A percentile compares a stretch with the other conserved stretches of the same genome.
phyloP scores from a whole-genome alignment of 2,329 filamentous ascomycete species.

The Thelonectria blattea region DNA sequence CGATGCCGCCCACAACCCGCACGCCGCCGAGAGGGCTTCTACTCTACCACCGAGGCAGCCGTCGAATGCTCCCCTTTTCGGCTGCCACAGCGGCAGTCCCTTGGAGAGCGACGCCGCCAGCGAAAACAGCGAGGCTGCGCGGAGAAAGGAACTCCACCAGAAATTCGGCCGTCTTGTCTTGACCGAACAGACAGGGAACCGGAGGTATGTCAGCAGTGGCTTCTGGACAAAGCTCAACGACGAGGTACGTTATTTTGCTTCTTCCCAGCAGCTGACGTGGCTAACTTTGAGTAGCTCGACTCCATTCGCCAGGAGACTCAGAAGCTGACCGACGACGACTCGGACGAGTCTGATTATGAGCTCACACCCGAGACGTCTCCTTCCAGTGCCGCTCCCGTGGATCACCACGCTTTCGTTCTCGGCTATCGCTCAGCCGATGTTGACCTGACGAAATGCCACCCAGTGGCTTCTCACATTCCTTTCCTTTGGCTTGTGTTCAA shows the following conservation, averaged over 20 bases:
- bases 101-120: slow-evolving; percentile 36
- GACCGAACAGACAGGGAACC: slow-evolving; percentile 70
- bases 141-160: slow-evolving; percentile 42
- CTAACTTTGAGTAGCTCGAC: slow-evolving; percentile 41
- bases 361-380: slow-evolving; percentile 56
- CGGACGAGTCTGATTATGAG: slow-evolving; percentile 65
- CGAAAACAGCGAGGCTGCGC: slow-evolving; percentile 45
- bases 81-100: slow-evolving; percentile 26
- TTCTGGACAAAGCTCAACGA: slow-evolving; percentile 80
- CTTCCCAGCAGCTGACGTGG: not conserved
- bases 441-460: slow-evolving; percentile 69
- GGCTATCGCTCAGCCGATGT: slow-evolving; percentile 75
- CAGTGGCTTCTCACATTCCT: slow-evolving; percentile 67
- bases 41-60: slow-evolving; percentile 24
- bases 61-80: slow-evolving; percentile 20
- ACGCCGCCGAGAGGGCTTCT: slow-evolving; percentile 25
- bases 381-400: slow-evolving; percentile 44
- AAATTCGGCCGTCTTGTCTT: slow-evolving; percentile 73
- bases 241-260: slow-evolving; percentile 58
- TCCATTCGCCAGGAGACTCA: slow-evolving; percentile 57
- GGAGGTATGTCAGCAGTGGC: slow-evolving; percentile 76
- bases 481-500: slow-evolving; percentile 74
- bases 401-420: slow-evolving; percentile 75
- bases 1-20: slow-evolving; percentile 31
- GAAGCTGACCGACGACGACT: slow-evolving; percentile 52